phyloP scores from a whole-genome alignment of 1,139 yeast genomes.

The Saccharomyces hybrid region DNA sequence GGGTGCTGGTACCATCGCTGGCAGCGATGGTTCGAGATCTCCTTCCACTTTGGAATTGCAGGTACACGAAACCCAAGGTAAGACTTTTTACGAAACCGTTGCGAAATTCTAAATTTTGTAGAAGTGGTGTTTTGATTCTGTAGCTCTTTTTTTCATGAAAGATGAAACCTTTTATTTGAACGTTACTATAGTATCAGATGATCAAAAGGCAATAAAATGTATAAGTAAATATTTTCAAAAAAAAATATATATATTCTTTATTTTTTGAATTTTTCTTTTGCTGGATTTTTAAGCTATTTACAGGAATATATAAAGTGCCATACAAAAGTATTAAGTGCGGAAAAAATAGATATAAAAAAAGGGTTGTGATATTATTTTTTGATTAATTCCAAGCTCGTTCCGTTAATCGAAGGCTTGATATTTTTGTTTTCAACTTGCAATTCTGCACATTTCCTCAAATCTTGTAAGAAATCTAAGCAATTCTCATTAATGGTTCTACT shows the following conservation, averaged over 20 bases:
- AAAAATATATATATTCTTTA: not conserved
- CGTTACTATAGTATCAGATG: not conserved
- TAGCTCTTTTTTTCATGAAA: not conserved
- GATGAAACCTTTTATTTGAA: not conserved
- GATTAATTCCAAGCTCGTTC: not conserved
- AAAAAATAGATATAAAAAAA: not conserved
- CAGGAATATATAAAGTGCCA: not conserved
- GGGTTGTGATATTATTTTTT: not conserved
- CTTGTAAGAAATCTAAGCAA: conserved; percentile 15
- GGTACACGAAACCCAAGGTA: conserved; percentile 53
- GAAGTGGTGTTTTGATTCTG: not conserved
- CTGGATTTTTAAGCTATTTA: not conserved
- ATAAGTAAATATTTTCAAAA: not conserved
- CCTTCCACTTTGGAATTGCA: conserved; percentile 57
- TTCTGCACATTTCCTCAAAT: conserved; percentile 20
- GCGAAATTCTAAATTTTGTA: conserved; percentile 10
- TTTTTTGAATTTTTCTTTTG: not conserved
- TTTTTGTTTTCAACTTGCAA: conserved; percentile 14
- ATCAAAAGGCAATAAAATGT: not conserved
- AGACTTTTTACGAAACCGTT: conserved; percentile 39
- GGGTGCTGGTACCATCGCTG: conserved; percentile 81
- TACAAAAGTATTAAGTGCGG: not conserved
- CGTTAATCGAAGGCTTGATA: conserved; percentile 16
- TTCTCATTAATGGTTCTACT: conserved; percentile 20
- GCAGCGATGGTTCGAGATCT: conserved; percentile 66